Evolutionary conservation across 2,329 filamentous ascomycete species (phyloP), one percentile per base, ranked within the genome.

Genomic region (Monilinia aucupariae): DNA sequence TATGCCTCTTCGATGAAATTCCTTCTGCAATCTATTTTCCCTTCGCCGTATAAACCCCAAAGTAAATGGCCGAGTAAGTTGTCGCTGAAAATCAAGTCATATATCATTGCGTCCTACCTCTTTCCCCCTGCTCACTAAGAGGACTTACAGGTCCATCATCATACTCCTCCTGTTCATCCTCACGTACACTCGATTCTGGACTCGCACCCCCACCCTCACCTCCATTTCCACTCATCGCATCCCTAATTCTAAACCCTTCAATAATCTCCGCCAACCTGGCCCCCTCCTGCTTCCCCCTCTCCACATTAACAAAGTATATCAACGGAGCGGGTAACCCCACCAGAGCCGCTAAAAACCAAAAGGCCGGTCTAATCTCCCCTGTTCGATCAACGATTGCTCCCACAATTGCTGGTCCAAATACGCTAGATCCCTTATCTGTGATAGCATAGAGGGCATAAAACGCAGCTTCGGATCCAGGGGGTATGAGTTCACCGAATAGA

Each of bases 401-500:
- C 0, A 97, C 93, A 72, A 99, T 91, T 0, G 91, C 89, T 0
- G 94, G 94, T 0, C 94, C 94, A 74, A 99, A 96, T 1, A 97
- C 82, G 73, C 91, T 96, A 34, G 90, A 94, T 1, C 93, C 92
- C 75, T 99, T 99, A 75, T 99, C 93, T 1, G 94, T 97, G 67
- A 97, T 97, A 43, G 94, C 94, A 73, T 97, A 99, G 1, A 99
- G 80, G 0, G 70, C 69, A 56, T 69, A 97, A 74, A 99, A 99
- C 0, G 93, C 92, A 0, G 94, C 92, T 75, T 99, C 94, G 45
- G 88, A 94, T 1, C 93, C 93, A 0, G 91, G 90, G 1, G 94
- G 94, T 61, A 99, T 96, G 63, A 99, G 81, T 74, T 96, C 91
- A 50, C 92, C 92, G 73, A 90, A 99, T 22, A 97, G 82, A 64